A percentile compares a stretch with the other conserved stretches of the same genome.
Conservation (phyloP, 2,329 filamentous ascomycete species). For the Mycogone perniciosa region DNA sequence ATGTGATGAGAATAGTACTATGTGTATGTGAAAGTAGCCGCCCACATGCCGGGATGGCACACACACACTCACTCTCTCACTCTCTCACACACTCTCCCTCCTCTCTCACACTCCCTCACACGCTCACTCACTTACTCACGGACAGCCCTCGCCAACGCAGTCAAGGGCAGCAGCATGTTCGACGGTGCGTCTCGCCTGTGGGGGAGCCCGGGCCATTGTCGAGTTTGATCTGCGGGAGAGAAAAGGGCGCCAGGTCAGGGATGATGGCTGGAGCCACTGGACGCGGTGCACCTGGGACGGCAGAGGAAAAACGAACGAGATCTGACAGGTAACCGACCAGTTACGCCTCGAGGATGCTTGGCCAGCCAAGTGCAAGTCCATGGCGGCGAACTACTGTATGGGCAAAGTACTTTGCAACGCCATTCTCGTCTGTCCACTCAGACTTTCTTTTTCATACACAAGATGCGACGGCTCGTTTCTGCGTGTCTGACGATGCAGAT, state of each 20-base stretch:
- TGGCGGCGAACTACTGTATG: slow-evolving; percentile 7
- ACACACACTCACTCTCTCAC: too few relatives aligned
- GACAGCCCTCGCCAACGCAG: too few relatives aligned
- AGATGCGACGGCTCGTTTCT: slow-evolving; percentile 15
- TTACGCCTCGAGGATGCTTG: neutral
- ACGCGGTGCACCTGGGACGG: slow-evolving; percentile 7
- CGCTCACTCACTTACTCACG: too few relatives aligned
- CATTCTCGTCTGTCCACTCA: slow-evolving; percentile 11
- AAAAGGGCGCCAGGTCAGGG: neutral
- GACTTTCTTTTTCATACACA: slow-evolving; percentile 17
- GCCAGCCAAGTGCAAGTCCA: slow-evolving; percentile 8
- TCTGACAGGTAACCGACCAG: slow-evolving; percentile 14
- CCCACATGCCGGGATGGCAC: neutral
- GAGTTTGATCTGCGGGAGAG: neutral
- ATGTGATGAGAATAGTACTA: neutral
- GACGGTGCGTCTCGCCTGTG: neutral
- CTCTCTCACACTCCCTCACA: too few relatives aligned
- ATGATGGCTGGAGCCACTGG: neutral
- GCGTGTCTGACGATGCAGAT: slow-evolving; percentile 14
- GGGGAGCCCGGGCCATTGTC: neutral
- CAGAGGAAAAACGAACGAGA: slow-evolving; percentile 14
- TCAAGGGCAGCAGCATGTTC: neutral
- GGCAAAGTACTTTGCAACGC: neutral
- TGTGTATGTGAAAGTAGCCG: neutral
- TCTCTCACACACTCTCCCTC: too few relatives aligned